Percentiles rank a stretch among this genome's conserved stretches.
Conservation (phyloP, 2,329 filamentous ascomycete genomes). For the Claviceps sp. region DNA sequence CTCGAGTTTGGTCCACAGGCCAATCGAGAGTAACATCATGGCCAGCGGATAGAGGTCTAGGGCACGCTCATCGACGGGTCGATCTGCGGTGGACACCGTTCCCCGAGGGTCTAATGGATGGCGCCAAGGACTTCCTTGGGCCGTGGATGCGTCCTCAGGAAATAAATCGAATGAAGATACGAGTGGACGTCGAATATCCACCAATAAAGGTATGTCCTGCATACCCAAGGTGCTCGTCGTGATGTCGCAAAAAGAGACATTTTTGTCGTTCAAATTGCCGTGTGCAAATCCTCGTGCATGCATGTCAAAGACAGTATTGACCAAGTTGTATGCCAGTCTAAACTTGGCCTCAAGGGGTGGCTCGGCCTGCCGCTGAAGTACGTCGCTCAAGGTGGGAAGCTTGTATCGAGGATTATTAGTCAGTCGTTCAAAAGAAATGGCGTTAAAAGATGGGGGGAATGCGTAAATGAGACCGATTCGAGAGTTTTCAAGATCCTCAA, state of each 20-base stretch:
- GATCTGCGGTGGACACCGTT: conserved; percentile 32
- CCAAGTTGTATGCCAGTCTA: conserved; percentile 57
- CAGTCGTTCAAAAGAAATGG: conserved; percentile 38
- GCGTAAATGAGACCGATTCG: conserved; percentile 65
- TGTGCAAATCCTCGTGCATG: conserved; percentile 57
- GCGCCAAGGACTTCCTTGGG: conserved; percentile 25
- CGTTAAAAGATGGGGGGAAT: conserved; percentile 51
- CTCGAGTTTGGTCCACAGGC: conserved; percentile 58
- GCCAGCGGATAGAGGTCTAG: conserved; percentile 62
- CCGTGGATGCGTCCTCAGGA: conserved; percentile 14
- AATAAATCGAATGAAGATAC: conserved; percentile 67
- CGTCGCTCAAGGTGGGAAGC: conserved; percentile 39
- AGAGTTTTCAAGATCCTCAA: conserved; percentile 58
- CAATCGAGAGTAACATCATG: conserved; percentile 60
- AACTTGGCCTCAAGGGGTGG: conserved; percentile 66
- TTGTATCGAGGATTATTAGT: conserved; percentile 37
- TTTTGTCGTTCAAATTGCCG: conserved; percentile 54
- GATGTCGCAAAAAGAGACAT: conserved; percentile 50
- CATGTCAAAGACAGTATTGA: conserved; percentile 59
- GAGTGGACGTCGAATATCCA: conserved; percentile 55
- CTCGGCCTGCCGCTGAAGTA: conserved; percentile 39
- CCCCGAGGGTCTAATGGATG: conserved; percentile 51
- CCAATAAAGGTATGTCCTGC: conserved; percentile 24
- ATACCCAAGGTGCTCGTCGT: conserved; percentile 25
- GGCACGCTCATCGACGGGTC: conserved; percentile 40